A percentile compares a stretch with the other conserved stretches of the same genome.
These are phyloP conservation scores for Colletotrichum ledebouriae DNA, from an alignment of 2,329 filamentous ascomycete genomes.

Conservation along the genomic window DNA sequence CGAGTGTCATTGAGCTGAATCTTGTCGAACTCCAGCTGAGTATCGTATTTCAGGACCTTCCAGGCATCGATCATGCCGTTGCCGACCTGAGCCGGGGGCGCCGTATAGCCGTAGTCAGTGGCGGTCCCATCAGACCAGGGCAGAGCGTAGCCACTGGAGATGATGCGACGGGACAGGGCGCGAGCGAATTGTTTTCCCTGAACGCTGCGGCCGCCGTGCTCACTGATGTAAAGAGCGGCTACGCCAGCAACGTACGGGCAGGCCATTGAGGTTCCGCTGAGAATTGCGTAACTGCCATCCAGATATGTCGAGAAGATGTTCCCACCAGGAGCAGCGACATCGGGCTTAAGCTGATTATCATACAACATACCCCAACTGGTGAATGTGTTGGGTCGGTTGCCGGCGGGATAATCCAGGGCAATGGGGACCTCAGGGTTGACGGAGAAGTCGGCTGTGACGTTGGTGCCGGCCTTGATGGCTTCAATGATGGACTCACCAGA, in stretches of 20 bases:
- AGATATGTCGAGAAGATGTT: slow-evolving; percentile 59
- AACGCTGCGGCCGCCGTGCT: slow-evolving; percentile 49
- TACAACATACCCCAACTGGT: slow-evolving; percentile 60
- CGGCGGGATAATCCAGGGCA: slow-evolving; percentile 46
- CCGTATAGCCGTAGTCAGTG: slow-evolving; percentile 44
- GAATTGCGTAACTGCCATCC: slow-evolving; percentile 55
- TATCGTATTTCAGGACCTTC: slow-evolving; percentile 56
- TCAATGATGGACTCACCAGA: slow-evolving; percentile 47
- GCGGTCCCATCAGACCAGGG: slow-evolving; percentile 50
- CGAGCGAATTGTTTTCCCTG: slow-evolving; percentile 51
- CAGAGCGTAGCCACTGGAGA: slow-evolving; percentile 50
- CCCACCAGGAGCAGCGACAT: slow-evolving; percentile 59
- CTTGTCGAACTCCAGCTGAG: slow-evolving; percentile 55
- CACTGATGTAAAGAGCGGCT: slow-evolving; percentile 52
- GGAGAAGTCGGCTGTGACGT: slow-evolving; percentile 50
- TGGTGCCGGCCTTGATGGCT: slow-evolving; percentile 45
- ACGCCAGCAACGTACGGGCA: slow-evolving; percentile 57
- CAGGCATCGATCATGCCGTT: slow-evolving; percentile 58
- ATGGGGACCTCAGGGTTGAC: slow-evolving; percentile 45
- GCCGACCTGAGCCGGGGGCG: slow-evolving; percentile 56
- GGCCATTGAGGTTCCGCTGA: slow-evolving; percentile 63
- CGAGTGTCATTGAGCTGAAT: slow-evolving; percentile 61
- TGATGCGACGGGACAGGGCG: slow-evolving; percentile 50
- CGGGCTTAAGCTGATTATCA: slow-evolving; percentile 59
- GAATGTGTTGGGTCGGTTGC: slow-evolving; percentile 54